These are phyloP conservation scores for Podospora pseudocomata DNA, from an alignment of 495 filamentous ascomycete genomes.

Conservation along the genomic window DNA sequence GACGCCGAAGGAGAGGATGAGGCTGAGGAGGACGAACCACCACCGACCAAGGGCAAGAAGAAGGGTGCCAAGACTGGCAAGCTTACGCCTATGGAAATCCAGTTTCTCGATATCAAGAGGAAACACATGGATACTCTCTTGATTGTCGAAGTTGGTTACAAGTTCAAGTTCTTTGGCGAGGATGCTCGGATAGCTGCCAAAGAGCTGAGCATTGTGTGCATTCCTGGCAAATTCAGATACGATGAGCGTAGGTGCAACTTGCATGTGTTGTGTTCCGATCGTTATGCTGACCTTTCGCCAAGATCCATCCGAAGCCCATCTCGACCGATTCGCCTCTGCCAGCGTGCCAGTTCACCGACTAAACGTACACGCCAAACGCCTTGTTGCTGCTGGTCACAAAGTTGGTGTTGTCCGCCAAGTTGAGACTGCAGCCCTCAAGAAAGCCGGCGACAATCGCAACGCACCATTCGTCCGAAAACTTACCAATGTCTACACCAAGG, in stretches of 20 bases:
- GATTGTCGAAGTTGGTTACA: slow-evolving; percentile 94
- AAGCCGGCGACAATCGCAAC: slow-evolving; percentile 91
- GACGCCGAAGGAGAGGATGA: slow-evolving; percentile 46
- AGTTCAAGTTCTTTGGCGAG: slow-evolving; percentile 97
- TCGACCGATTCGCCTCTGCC: slow-evolving; percentile 89
- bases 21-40: slow-evolving; percentile 50
- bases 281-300: background rate
- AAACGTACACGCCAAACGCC: slow-evolving; percentile 90
- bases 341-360: slow-evolving; percentile 92
- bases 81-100: slow-evolving; percentile 91
- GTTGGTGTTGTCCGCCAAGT: slow-evolving; percentile 93
- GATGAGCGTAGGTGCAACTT: slow-evolving; percentile 66
- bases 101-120: slow-evolving; percentile 88
- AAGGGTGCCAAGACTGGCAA: slow-evolving; percentile 75
- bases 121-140: slow-evolving; percentile 86
- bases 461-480: slow-evolving; percentile 88
- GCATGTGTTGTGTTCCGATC: background rate
- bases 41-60: slow-evolving; percentile 50
- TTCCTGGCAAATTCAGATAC: slow-evolving; percentile 90
- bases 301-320: slow-evolving; percentile 87
- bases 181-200: slow-evolving; percentile 88
- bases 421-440: slow-evolving; percentile 98
- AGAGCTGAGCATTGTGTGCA: slow-evolving; percentile 91
- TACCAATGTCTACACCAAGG: slow-evolving; percentile 97
- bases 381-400: slow-evolving; percentile 90